Conservation (phyloP, 345 rosid species). For the Populus tremula region DNA sequence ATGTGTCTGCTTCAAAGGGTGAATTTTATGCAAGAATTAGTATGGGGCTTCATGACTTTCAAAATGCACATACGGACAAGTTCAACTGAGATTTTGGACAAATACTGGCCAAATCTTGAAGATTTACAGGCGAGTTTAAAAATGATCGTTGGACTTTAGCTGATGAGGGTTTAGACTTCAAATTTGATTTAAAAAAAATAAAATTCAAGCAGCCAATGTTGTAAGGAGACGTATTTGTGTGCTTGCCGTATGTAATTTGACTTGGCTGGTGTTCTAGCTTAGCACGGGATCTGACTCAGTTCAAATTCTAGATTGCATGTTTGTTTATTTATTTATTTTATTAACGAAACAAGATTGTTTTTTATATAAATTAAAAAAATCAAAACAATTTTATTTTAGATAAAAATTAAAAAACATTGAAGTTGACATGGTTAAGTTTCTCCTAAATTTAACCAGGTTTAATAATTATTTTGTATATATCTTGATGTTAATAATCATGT, state of each 20-base stretch:
- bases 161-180: background rate
- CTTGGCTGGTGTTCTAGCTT: too few species aligned
- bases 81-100: background rate
- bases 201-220: background rate
- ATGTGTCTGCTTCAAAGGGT: background rate
- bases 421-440: too few species aligned
- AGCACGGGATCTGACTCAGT: too few species aligned
- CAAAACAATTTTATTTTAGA: too few species aligned
- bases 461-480: too few species aligned
- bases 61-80: background rate
- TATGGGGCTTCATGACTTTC: background rate
- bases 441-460: too few species aligned
- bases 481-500: too few species aligned
- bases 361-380: too few species aligned
- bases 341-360: too few species aligned
- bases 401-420: too few species aligned
- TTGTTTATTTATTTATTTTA: too few species aligned
- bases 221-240: background rate
- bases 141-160: background rate
- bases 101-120: background rate
- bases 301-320: too few species aligned
- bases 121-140: background rate
- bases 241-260: background rate
- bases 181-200: background rate
- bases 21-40: background rate